phyloP scores from a whole-genome alignment of 2,329 filamentous ascomycete species.

The Fusarium armeniacum region DNA sequence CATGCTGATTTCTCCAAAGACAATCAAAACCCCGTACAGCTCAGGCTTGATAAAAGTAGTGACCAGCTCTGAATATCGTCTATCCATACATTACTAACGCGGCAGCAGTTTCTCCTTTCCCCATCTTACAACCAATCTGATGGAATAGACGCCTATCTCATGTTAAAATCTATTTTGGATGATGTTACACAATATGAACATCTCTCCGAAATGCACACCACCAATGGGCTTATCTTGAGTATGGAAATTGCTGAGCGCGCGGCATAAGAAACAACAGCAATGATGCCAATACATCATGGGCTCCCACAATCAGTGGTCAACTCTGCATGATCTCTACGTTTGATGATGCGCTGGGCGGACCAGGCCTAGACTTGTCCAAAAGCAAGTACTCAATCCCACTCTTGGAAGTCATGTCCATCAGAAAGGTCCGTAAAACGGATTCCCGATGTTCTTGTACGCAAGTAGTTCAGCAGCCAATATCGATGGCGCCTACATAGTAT shows the following conservation, averaged over 20 bases:
- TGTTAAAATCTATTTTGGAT: not conserved
- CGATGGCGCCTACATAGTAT: constrained; percentile 21
- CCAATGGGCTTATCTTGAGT: not conserved
- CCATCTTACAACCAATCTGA: not conserved
- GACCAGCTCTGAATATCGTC: not conserved
- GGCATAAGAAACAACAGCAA: not conserved
- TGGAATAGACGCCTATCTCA: not conserved
- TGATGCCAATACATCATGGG: not conserved
- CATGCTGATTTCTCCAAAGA: too few species aligned
- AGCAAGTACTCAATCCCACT: not conserved
- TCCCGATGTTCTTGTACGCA: not conserved
- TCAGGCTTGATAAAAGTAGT: not conserved
- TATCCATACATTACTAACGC: not conserved
- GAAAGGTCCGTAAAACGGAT: constrained; percentile 7
- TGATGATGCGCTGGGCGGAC: constrained; percentile 13
- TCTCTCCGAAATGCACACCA: not conserved
- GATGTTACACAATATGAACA: not conserved
- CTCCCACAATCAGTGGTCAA: constrained; percentile 2
- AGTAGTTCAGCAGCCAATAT: constrained; percentile 5
- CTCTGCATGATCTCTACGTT: not conserved
- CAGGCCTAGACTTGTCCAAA: constrained; percentile 2
- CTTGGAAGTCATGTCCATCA: not conserved
- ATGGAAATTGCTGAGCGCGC: not conserved
- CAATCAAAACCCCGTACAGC: not conserved
- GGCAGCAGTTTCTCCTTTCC: not conserved